Percentiles rank a stretch among this genome's conserved stretches.
phyloP scores from a whole-genome alignment of 192 early-diverging fungal species.

The Rhizophagus sp. region DNA sequence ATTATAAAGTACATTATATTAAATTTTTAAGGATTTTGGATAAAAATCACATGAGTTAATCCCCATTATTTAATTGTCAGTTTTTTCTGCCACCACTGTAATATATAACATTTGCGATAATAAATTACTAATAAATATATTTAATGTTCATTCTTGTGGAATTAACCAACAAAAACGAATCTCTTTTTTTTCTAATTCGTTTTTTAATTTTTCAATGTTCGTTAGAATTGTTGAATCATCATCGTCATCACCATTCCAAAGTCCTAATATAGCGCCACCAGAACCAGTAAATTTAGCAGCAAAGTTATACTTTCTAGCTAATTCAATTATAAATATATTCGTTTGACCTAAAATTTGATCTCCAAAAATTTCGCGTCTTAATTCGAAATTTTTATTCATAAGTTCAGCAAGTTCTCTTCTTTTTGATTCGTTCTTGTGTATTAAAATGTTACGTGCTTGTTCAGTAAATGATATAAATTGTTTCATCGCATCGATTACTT shows the following conservation, averaged over 20 bases:
- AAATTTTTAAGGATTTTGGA: too few relatives aligned
- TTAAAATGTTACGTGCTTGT: conserved; percentile 39
- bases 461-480: conserved; percentile 47
- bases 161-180: conserved; percentile 40
- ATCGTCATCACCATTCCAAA: conserved; percentile 42
- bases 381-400: conserved; percentile 60
- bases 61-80: too few relatives aligned
- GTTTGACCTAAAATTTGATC: conserved; percentile 49
- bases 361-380: conserved; percentile 50
- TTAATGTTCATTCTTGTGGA: background rate
- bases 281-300: conserved; percentile 61
- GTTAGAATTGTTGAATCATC: background rate
- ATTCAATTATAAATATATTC: conserved; percentile 54
- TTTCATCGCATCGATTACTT: conserved; percentile 57
- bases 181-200: conserved; percentile 42
- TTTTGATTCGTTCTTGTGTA: conserved; percentile 14
- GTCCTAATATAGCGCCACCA: conserved; percentile 61
- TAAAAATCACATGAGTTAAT: too few relatives aligned
- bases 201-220: conserved; percentile 35
- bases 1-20: too few relatives aligned
- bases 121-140: too few relatives aligned
- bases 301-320: conserved; percentile 45
- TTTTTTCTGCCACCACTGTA: too few relatives aligned
- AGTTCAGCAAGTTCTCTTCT: conserved; percentile 43
- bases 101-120: too few relatives aligned